phyloP scores from a whole-genome alignment of 2,329 filamentous ascomycete species.

The Moelleriella libera region DNA sequence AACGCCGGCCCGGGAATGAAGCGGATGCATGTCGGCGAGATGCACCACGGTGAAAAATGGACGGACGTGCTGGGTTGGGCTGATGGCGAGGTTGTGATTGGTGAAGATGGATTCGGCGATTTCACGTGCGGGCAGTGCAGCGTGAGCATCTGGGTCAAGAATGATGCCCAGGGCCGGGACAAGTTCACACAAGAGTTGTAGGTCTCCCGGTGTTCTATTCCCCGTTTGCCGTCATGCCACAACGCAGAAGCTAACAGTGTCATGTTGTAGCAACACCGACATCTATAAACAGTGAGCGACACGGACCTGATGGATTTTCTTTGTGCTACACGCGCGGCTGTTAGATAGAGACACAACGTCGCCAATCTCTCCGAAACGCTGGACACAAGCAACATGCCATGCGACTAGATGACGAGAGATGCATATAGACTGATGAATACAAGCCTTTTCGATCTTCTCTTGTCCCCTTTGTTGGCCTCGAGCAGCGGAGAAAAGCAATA shows the following conservation, averaged over 20 bases:
- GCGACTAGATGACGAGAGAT: no score
- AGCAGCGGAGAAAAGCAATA: no score
- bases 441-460: no score
- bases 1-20: conserved; percentile 35
- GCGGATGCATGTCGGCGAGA: conserved; percentile 42
- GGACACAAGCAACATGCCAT: no score
- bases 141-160: conserved; percentile 46
- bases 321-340: not conserved
- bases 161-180: conserved; percentile 34
- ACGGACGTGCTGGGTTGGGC: conserved; percentile 46
- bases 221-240: not conserved
- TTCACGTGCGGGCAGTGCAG: conserved; percentile 41
- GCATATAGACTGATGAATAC: no score
- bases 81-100: conserved; percentile 42
- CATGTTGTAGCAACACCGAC: not conserved
- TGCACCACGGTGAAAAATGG: conserved; percentile 47
- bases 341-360: not conserved
- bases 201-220: conserved; percentile 8
- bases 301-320: not conserved
- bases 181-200: conserved; percentile 25
- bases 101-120: conserved; percentile 41
- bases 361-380: no score
- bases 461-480: no score
- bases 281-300: not conserved
- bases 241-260: not conserved